These are phyloP conservation scores for Pneumocystis canis DNA, from an alignment of 1,139 yeast genomes.

Conservation along the genomic window DNA sequence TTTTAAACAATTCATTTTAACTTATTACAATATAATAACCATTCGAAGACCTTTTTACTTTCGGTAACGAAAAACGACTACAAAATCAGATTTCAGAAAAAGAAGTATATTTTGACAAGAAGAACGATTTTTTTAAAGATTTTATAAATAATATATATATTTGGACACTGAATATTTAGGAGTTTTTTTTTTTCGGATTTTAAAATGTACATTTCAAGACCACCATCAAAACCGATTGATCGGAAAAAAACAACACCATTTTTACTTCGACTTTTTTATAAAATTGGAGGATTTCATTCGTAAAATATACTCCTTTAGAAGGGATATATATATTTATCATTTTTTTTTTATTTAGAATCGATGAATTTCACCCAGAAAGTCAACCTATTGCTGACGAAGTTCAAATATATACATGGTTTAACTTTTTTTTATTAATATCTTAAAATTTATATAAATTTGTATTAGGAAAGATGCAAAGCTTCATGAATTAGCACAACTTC, in stretches of 20 bases:
- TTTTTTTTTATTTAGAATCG: not conserved
- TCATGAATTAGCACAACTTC: not conserved
- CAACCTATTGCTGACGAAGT: conserved; percentile 1
- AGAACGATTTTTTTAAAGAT: not conserved
- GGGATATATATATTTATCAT: not conserved
- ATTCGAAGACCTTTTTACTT: too few relatives aligned
- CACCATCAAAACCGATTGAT: not conserved
- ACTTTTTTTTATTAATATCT: not conserved
- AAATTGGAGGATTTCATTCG: conserved; percentile 1
- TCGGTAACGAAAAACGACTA: too few relatives aligned
- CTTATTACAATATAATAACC: too few relatives aligned
- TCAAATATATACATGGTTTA: conserved; percentile 1
- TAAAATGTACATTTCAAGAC: not conserved
- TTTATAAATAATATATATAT: not conserved
- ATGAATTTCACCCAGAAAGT: not conserved
- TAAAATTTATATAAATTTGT: not conserved
- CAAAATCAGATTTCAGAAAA: too few relatives aligned
- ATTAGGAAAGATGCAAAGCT: conserved; percentile 1
- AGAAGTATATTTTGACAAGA: too few relatives aligned
- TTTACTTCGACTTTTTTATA: not conserved
- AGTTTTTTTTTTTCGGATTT: not conserved
- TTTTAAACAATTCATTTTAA: too few relatives aligned
- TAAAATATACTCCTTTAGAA: not conserved
- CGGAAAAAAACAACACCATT: conserved; percentile 1
- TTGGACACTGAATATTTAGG: not conserved